A percentile compares a stretch with the other conserved stretches of the same genome.
phyloP scores from a whole-genome alignment of 1,284 basidiomycete species.

The Laetiporus sulphureus region DNA sequence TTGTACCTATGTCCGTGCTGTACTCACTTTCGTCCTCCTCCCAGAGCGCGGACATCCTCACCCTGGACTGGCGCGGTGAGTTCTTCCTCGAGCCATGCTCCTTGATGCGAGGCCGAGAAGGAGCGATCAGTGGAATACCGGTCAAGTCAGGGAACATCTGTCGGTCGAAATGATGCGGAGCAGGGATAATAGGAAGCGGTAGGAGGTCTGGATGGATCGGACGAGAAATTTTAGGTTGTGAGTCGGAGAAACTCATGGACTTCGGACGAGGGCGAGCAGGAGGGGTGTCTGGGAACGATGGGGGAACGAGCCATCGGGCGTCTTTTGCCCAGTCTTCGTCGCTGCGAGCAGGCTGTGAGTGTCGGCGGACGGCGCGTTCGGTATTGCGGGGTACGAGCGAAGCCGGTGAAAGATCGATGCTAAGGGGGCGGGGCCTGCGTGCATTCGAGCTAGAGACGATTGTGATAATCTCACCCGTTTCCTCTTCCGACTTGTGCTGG shows the following conservation, averaged over 20 bases:
- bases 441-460: slow-evolving; percentile 17
- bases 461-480: slow-evolving; percentile 18
- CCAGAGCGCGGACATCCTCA: slow-evolving; percentile 36
- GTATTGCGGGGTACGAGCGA: slow-evolving; percentile 10
- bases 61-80: slow-evolving; percentile 13
- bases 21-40: slow-evolving; percentile 36
- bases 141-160: slow-evolving; percentile 11
- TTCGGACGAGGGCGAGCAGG: slow-evolving; percentile 17
- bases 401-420: slow-evolving; percentile 10
- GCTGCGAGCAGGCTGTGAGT: slow-evolving; percentile 17
- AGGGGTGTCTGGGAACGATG: too few species aligned
- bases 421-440: slow-evolving; percentile 10
- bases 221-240: slow-evolving; percentile 14
- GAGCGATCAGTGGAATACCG: slow-evolving; percentile 3
- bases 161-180: slow-evolving; percentile 10
- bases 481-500: slow-evolving; percentile 4
- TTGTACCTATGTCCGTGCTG: slow-evolving; percentile 15
- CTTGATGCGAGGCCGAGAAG: slow-evolving; percentile 14
- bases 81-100: slow-evolving; percentile 1
- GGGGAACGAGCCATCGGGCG: slow-evolving; percentile 52
- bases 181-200: slow-evolving; percentile 12
- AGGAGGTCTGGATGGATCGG: slow-evolving; percentile 18
- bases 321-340: slow-evolving; percentile 59
- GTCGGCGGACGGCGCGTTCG: slow-evolving; percentile 7
- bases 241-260: background rate